Base-by-base conservation (phyloP, 1,284 basidiomycete genomes). In the Trichosporon ovoides region DNA sequence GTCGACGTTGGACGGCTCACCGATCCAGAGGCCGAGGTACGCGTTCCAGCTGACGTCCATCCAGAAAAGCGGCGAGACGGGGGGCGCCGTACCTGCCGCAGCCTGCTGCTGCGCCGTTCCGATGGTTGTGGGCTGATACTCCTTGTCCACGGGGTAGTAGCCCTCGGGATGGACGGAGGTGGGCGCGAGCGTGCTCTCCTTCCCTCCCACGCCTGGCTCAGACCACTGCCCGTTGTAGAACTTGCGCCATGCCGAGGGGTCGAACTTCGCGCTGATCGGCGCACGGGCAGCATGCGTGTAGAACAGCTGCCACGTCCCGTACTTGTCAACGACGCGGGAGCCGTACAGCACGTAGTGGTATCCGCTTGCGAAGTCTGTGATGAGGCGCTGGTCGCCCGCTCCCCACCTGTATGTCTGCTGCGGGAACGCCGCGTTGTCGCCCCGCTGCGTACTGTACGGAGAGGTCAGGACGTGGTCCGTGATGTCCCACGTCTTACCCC, bases 301-400 rank as follows among this genome's bases (percentile, higher is more conserved):
- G 52, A 49, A 58, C 18, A 36, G 24, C 38, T 31, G 19, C 56
- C 56, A 58, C 5, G 50, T 40, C 7, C 61, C 61, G 51, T 36
- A 24, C 52, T 58, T 58, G 56, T 53, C 46, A 3, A 58, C 24
- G 35, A 53, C 24, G 28, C 56, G 56, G 12, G 35, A 38, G 10
- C 52, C 52, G 52, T 58, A 58, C 16, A n/a, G 13, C 14, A 54
- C 16, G 48, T 58, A 58, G 18, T 54, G 54, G 52, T 54, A 58
- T 5, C 57, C 57, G 2, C 19, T n/a, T 2, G 52, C 36, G 12
- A 58, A 7, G 52, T 58, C 57, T 7, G 51, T 52, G 20, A 51
- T 38, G 3, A 58, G 52, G 14, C 57, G 57, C 43, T 22, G 52
- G 57, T 58, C 57, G 3, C 57, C 57, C 13, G 52, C 40, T 19